Base-by-base conservation (phyloP, 108 stramenopile genomes). In the Nannochloropsis salina region DNA sequence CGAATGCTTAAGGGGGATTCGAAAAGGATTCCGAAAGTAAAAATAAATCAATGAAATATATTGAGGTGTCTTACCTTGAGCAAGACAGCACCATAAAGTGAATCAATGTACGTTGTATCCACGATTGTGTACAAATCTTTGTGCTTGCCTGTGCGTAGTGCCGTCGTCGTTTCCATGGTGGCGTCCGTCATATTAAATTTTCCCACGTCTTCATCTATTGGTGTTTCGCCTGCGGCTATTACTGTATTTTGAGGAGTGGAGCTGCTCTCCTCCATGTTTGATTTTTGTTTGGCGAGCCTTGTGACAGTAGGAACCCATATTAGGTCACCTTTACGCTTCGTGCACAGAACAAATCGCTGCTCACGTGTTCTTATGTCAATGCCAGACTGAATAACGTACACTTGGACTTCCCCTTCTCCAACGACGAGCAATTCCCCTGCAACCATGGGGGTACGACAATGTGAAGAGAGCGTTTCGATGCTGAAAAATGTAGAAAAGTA, bases 231-330 rank as follows among this genome's bases (percentile, higher is more conserved):
- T 15, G 10, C 20, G 20, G 4, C 61, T 15, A 74, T 2, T 1
- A 74, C 61, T 74, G 61, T n/a, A n/a, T 74, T 4, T 15, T 74
- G 15, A 2, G 61, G 1, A n/a, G 20, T n/a, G 61, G 20, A n/a
- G 61, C 61, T 74, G 61, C 61, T n/a, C 2, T 74, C 61, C 4
- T 74, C 61, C 61, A n/a, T n/a, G 8, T 15, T n/a, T 15, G 61
- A 74, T n/a, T 74, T 74, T 74, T 74, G 61, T n/a, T 74, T 74
- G 61, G 61, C 61, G 20, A 74, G 61, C 15, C 61, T 15, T n/a
- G 61, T 74, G 20, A 74, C 61, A 74, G 20, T 74, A n/a, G 61
- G 61, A 74, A 74, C 61, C 61, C 61, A 74, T n/a, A 74, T 74
- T n/a, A 74, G 61, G n/a, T 74, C 61, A 74, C 61, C 61, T 6